Conservation (phyloP, 2,329 filamentous ascomycete genomes). For the Pyrenophora graminea region DNA sequence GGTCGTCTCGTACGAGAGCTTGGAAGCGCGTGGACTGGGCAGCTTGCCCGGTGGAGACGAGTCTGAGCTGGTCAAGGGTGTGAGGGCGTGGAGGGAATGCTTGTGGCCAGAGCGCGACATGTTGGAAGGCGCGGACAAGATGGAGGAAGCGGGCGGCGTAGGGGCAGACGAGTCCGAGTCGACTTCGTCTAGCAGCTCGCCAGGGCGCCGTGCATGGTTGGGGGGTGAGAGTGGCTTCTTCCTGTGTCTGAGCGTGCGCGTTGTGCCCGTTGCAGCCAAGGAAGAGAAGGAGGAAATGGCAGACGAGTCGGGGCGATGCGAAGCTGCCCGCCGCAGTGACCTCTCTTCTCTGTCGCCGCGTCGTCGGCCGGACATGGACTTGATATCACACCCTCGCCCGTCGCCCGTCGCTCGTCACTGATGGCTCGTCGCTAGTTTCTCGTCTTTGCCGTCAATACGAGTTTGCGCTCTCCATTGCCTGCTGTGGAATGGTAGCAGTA, state of each 20-base stretch:
- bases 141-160: constrained; percentile 64
- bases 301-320: constrained; percentile 33
- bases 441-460: constrained; percentile 26
- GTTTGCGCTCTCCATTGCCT: constrained; percentile 32
- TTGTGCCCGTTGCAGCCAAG: constrained; percentile 23
- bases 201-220: constrained; percentile 45
- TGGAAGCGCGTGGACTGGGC: constrained; percentile 56
- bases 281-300: constrained; percentile 21
- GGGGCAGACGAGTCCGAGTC: constrained; percentile 69
- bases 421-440: constrained; percentile 56
- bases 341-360: constrained; percentile 37
- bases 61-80: constrained; percentile 68
- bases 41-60: constrained; percentile 65
- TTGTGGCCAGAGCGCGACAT: constrained; percentile 62
- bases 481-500: too few species aligned
- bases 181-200: constrained; percentile 71
- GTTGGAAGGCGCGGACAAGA: constrained; percentile 64
- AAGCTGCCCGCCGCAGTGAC: constrained; percentile 28
- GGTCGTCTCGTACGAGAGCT: constrained; percentile 43
- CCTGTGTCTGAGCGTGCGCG: constrained; percentile 18
- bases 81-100: constrained; percentile 60
- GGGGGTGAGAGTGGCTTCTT: constrained; percentile 27
- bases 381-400: constrained; percentile 56
- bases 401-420: constrained; percentile 47
- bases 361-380: constrained; percentile 62